Base-by-base conservation (phyloP, 1,139 yeast species). In the Suhomyces maxii region DNA sequence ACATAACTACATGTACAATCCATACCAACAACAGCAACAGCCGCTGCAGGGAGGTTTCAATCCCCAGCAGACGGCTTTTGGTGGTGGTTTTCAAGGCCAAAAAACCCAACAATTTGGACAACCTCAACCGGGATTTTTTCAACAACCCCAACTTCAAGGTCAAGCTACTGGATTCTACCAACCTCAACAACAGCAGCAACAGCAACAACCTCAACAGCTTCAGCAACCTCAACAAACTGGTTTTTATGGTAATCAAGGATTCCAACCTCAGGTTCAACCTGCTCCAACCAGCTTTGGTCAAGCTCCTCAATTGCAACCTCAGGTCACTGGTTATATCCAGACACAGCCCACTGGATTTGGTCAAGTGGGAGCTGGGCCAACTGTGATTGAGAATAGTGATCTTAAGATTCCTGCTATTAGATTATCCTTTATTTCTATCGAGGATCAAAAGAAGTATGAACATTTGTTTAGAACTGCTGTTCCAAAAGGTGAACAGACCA, bases 381-480 rank as follows among this genome's bases (percentile, higher is more conserved):
- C 63, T 4, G 71, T 65, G 28, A 47, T 59, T 26, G 74, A 70
- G 48, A 71, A 72, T 50, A 63, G 57, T 40, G 74, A 67, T 32
- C 59, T 74, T 54, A 82, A 80, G 57, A 81, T 83, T 51, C 90
- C 89, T 23, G 67, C 68, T 48, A 84, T 85, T 50, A 77, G 97
- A 53, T 75, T 93, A 46, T 84, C 96, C 9, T 93, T 93, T 60
- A 81, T 93, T 53, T 83, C 95, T 3, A 84, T 87, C 14, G 82
- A 82, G 36, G 98, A 90, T 64, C 98, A 93, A 69, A 77, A 77
- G 50, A 86, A 89, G 65, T 93, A 89, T 60, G 96, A 89, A 63
- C 83, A 83, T 56, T 73, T 93, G 53, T 93, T 91, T 63, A 71
- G 90, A 52, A 79, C 88, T 7, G 84, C 89, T 6, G 89, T 89